Evolutionary conservation across 441 rosid species (phyloP).

Genomic region (Bocquillonia castaneifolia): DNA sequence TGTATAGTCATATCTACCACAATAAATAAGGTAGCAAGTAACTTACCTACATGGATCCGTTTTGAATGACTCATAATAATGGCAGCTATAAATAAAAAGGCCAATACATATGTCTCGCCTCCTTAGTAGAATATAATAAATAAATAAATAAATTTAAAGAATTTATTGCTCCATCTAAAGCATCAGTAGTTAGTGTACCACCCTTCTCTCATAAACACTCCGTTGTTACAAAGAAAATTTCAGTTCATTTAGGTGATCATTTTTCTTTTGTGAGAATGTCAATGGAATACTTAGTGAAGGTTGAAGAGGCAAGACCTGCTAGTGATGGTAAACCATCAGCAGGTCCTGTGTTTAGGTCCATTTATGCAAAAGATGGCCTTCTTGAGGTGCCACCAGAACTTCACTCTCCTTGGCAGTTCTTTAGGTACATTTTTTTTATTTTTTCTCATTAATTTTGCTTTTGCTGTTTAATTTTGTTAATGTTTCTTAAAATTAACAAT

Average conservation of each 20-base stretch:
- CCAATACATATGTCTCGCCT: not conserved
- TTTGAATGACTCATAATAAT: not conserved
- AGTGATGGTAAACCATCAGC: constrained; percentile 47
- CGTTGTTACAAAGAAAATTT: not conserved
- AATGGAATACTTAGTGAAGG: constrained; percentile 50
- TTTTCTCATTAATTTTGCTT: not conserved
- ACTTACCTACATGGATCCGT: not conserved
- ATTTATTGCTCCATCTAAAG: constrained; percentile 36
- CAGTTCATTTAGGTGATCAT: not conserved
- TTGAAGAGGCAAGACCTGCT: constrained; percentile 59
- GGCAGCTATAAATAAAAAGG: not conserved
- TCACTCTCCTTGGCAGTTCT: constrained; percentile 80
- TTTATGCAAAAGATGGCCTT: constrained; percentile 68
- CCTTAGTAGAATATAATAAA: too few relatives aligned
- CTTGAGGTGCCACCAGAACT: constrained; percentile 44
- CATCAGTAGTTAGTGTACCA: constrained; percentile 21
- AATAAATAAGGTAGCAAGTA: constrained; percentile 21
- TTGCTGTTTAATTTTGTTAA: not conserved
- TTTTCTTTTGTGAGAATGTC: constrained; percentile 23
- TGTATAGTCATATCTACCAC: not conserved
- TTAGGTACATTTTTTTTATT: constrained; percentile 38
- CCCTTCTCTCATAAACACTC: not conserved
- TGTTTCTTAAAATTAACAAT: not conserved
- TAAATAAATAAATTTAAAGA: not conserved
- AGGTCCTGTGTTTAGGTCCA: constrained; percentile 79